Evolutionary conservation across 225 moss, liverwort and hornwort species (phyloP), one percentile per base, ranked within the genome.

Genomic region (Polytrichum formosum): DNA sequence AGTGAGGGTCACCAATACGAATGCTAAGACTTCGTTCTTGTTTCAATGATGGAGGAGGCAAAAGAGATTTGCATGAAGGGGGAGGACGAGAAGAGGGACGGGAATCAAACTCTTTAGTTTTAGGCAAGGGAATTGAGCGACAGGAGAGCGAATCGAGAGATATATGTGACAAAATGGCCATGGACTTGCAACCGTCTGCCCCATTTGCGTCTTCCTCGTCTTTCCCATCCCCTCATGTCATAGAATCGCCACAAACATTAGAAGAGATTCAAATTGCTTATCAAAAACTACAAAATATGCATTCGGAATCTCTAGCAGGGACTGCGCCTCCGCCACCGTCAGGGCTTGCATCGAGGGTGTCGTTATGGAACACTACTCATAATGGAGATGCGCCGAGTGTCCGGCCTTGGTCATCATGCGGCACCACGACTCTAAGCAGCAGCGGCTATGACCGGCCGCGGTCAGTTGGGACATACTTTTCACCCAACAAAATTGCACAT

Each of bases 261-360:
- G 75, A 78, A 37, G 86, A 86, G 2, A 78, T 78, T 6, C 78
- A 78, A 68, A 19, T 26, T 68, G 67, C 76, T 54, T 80, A 80
- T 54, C 26, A 86, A 2, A 83, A 83, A n/a, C 27, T 86, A 55
- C 75, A 74, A 53, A 80, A 27, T 67, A 1, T 86, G 3, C 64
- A 75, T 21, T 64, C 53, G 6, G 67, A 79, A 31, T 68, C 85
- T 20, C 1, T 63, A n/a, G 7, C 66, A 2, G 77, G 74, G 66
- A 61, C 20, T 4, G 0, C 46, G 16, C 2, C 37, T 13, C 10
- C 26, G 22, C 33, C 54, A 2, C 28, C 68, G 2, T 53, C 67
- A 1, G 6, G 1, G 0, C 5, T 4, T 21, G 46, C 17, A 30
- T 1, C 66, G 33, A 76, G 25, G 26, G 17, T n/a, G 22, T 60